A percentile compares a stretch with the other conserved stretches of the same genome.
phyloP scores from a whole-genome alignment of 169 alveolate species.

The Eimeria brunetti region DNA sequence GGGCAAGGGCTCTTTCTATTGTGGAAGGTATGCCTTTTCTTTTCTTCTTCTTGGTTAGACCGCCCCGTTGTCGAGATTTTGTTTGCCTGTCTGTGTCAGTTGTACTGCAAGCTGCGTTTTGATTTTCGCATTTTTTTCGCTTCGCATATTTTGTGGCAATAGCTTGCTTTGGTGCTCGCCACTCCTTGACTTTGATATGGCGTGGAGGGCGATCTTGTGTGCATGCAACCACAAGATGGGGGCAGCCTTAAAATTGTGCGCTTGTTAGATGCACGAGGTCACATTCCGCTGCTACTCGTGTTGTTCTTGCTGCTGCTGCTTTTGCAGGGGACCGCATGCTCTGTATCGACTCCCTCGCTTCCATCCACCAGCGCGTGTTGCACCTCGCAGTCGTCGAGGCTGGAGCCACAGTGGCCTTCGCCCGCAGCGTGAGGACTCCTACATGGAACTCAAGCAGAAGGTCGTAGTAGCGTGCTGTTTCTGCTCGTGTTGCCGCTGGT shows the following conservation, averaged over 20 bases:
- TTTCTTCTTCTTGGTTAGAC: background rate
- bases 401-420: conserved; percentile 57
- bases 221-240: background rate
- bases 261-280: background rate
- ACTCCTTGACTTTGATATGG: background rate
- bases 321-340: conserved; percentile 29
- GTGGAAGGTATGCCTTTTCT: conserved; percentile 19
- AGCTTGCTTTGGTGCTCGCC: background rate
- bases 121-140: background rate
- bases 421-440: conserved; percentile 30
- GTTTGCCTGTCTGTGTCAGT: background rate
- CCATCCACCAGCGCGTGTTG: conserved; percentile 63
- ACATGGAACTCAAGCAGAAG: background rate
- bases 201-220: background rate
- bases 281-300: no score
- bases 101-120: background rate
- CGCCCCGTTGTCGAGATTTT: no score
- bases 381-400: conserved; percentile 47
- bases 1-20: conserved; percentile 35
- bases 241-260: background rate
- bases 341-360: conserved; percentile 60
- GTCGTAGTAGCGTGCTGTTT: background rate
- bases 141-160: no score
- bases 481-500: background rate
- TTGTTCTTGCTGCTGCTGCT: background rate